Base-by-base conservation (phyloP, 2,329 filamentous ascomycete genomes). In the Diaporthe sp. region DNA sequence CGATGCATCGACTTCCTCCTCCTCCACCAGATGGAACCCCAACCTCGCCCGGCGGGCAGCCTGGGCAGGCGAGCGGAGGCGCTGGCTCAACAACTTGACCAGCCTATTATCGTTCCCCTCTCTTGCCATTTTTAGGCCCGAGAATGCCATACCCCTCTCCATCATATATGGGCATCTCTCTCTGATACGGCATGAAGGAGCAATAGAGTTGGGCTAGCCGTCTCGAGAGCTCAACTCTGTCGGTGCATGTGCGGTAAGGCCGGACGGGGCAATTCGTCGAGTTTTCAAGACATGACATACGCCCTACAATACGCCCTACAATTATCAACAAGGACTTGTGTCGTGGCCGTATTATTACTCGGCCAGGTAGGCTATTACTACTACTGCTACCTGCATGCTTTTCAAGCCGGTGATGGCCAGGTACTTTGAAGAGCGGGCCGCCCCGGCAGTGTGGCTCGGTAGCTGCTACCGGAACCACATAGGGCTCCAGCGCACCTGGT, bases 361-460 rank as follows among this genome's bases (percentile, higher is more conserved):
- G 45, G 3, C 15, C n/a, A 38, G 28, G 64, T 28, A 25, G 33
- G 47, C 64, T 68, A 54, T 54, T 40, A 54, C n/a, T 50, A 50
- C 22, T 54, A 19, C 42, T 47, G n/a, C 58, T 50, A 54, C 45
- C 47, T 54, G 33, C 22, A 54, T 68, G 45, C 45, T 54, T 40
- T 19, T 54, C 47, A 54, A 47, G 45, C 30, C 47, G 47, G 33
- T 40, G 64, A 68, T 54, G 64, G 64, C 33, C 64, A 68, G 64
- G 64, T 54, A 68, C 64, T 68, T 68, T 22, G 33, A 45, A 68
- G 64, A 54, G 70, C 74, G 74, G 74, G 58, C 74, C 74, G 74
- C 74, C 54, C 74, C 74, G 74, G 68, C 72, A 69, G 57, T 57
- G 54, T 71, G 74, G 52, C 68, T 76, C 74, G 74, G 74, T 74